Evolutionary conservation across 768 basidiomycete genomes (phyloP), one percentile per base, ranked within the genome.

Genomic region (Trametes punicea): DNA sequence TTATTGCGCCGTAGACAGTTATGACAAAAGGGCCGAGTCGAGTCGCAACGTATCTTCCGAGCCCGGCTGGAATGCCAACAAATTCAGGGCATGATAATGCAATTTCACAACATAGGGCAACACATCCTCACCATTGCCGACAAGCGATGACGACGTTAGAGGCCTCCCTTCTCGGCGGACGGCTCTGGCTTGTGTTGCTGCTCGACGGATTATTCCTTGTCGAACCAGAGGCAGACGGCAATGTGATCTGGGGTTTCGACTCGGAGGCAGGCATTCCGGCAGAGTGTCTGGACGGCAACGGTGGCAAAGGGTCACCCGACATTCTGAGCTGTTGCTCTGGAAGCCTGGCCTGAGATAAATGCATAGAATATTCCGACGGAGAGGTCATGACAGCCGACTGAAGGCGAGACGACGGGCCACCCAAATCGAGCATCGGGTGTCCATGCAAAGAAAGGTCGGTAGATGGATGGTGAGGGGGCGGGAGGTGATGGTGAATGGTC

Each of bases 1-100:
- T 89, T 88, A 62, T 81, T 81, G 66, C 90, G 78, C 67, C 88
- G 84, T 71, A 80, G 76, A 71, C 90, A 91, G 73, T 92, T 92
- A 75, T 85, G 81, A 76, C 90, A 92, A 53, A 79, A 76, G 61
- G 90, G 90, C 67, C 89, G 78, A 30, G 83, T 87, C 55, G 89
- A 91, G 70, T 91, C 90, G 75, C 90, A 92, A 57, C 86, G 83
- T 65, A 91, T 90, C 78, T 92, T 92, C 69, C 90, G 81, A 60
- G 82, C 80, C 63, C 89, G 90, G 71, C 90, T 91, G 74, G 68
- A 60, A 72, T 66, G 69, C 59, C 65, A 62, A 63, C 64, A 63
- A 51, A 64, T 61, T 62, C 55, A 57, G 58, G 57, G 53, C 44
- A 40, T 44, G 46, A 25, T 18, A 26, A 38, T 34, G 30, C 53